Base-by-base conservation (phyloP, 2,329 filamentous ascomycete genomes). In the Pseudopithomyces maydicus region DNA sequence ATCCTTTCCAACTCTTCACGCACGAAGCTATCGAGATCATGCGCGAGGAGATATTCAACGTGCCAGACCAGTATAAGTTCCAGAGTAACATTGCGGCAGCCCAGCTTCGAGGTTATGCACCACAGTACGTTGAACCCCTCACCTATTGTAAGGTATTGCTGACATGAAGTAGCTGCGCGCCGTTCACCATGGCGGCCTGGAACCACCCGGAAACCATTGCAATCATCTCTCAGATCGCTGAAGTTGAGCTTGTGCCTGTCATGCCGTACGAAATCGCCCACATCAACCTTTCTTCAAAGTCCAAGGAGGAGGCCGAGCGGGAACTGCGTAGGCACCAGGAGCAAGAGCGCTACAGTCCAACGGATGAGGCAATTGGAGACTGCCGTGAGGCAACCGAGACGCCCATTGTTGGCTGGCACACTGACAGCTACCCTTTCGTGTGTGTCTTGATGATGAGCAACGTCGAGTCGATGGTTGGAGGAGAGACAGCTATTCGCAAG, bases 371-470 rank as follows among this genome's bases (percentile, higher is more conserved):
- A 11, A 78, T 79, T 53, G 72, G 74, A 6, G 77, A 75, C 23
- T 78, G 75, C 47, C 71, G 72, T 5, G 78, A 74, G 63, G 79
- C 81, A 23, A 80, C 84, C 46, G 78, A 81, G 35, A 78, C 81
- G 61, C 82, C 85, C 5, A 82, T 85, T 22, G 81, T 88, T 29
- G 84, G 81, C 36, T 89, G 86, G 86, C 86, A 88, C 72, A 83
- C 77, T 0, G 87, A 89, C 70, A 86, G 83, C 66, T 88, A 87
- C 67, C 85, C 86, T 0, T 89, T 88, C 66, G 86, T 89, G n/a
- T 88, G 85, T 62, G 86, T 89, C n/a, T 80, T 82, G 7, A 89
- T 89, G 85, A 79, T 89, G 26, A 86, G 84, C 35, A 85, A 89
- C 65, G 87, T 85, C 61, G 81, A 79, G 0, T 76, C 78, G 36